Conservation (phyloP, 495 filamentous ascomycete genomes). For the Talaromyces adpressus region DNA sequence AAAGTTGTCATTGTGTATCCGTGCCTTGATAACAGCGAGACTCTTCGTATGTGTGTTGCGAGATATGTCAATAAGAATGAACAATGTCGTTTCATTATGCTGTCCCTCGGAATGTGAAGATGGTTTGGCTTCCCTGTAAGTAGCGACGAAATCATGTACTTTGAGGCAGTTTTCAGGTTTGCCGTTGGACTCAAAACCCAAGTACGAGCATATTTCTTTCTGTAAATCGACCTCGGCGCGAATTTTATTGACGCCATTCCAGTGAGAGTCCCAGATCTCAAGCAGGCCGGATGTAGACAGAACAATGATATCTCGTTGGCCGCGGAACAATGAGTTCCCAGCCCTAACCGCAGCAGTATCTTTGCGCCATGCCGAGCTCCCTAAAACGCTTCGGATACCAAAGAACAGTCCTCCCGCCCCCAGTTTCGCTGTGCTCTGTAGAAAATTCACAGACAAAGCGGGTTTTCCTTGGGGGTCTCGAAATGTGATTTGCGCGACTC, state of each 20-base stretch:
- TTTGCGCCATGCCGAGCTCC: constrained; percentile 56
- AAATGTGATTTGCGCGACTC: constrained; percentile 76
- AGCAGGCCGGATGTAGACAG: constrained; percentile 66
- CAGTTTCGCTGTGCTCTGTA: constrained; percentile 44
- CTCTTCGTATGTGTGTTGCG: constrained; percentile 14
- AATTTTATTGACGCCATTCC: constrained; percentile 60
- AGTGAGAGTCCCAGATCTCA: constrained; percentile 80
- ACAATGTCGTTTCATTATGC: constrained; percentile 26
- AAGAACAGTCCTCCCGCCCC: constrained; percentile 60
- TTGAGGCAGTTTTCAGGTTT: constrained; percentile 15
- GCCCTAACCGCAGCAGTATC: constrained; percentile 72
- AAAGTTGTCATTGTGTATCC: constrained; percentile 19
- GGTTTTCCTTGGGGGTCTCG: constrained; percentile 82
- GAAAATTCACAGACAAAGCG: constrained; percentile 63
- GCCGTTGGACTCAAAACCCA: constrained; percentile 22
- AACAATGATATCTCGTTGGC: constrained; percentile 77
- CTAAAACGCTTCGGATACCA: constrained; percentile 64
- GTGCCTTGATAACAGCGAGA: constrained; percentile 24
- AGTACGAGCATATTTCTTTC: constrained; percentile 23
- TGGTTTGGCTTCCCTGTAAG: constrained; percentile 9
- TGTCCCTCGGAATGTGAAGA: constrained; percentile 14
- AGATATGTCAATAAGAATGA: constrained; percentile 21
- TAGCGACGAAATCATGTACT: constrained; percentile 31
- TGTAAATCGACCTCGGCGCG: constrained; percentile 45
- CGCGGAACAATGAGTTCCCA: constrained; percentile 59